These are phyloP conservation scores for Triticum turgidum DNA, from an alignment of 176 grass and related monocot genomes.

Conservation along the genomic window DNA sequence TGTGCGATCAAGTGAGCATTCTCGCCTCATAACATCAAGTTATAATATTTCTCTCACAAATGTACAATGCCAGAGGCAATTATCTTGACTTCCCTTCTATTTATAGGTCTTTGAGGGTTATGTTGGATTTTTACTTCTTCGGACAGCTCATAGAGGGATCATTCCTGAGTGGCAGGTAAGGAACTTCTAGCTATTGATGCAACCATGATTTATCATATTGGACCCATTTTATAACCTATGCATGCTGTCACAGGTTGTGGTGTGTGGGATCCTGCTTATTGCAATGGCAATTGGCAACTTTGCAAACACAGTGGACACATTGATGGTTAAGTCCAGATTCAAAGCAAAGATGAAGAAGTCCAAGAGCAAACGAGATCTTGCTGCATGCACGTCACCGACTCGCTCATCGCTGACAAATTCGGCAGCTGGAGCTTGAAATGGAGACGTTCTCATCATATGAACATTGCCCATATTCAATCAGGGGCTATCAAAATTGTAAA, in stretches of 20 bases:
- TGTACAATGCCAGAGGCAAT: neutral
- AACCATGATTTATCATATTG: neutral
- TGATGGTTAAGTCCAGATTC: conserved; percentile 75
- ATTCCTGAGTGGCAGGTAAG: conserved; percentile 89
- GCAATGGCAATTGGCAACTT: conserved; percentile 95
- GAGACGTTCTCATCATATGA: neutral
- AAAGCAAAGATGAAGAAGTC: conserved; percentile 91
- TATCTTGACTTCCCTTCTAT: neutral
- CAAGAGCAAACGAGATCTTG: conserved; percentile 61
- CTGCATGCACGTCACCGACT: conserved; percentile 32
- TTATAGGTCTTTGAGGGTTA: conserved; percentile 89
- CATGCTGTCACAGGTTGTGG: conserved; percentile 55
- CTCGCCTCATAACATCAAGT: neutral
- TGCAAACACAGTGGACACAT: conserved; percentile 79
- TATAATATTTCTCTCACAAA: conserved; percentile 11
- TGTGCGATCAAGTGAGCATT: neutral
- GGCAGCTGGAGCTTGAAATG: conserved; percentile 33
- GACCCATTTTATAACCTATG: conserved; percentile 16
- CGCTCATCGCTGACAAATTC: conserved; percentile 28
- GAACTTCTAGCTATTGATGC: conserved; percentile 12
- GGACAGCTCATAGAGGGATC: conserved; percentile 58
- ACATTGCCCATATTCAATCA: conserved; percentile 26
- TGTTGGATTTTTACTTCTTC: conserved; percentile 82
- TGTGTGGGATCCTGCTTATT: conserved; percentile 79
- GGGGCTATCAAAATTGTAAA: conserved; percentile 44